phyloP scores from a whole-genome alignment of 306 rosid genomes.

The Pyrus pyrifolia region DNA sequence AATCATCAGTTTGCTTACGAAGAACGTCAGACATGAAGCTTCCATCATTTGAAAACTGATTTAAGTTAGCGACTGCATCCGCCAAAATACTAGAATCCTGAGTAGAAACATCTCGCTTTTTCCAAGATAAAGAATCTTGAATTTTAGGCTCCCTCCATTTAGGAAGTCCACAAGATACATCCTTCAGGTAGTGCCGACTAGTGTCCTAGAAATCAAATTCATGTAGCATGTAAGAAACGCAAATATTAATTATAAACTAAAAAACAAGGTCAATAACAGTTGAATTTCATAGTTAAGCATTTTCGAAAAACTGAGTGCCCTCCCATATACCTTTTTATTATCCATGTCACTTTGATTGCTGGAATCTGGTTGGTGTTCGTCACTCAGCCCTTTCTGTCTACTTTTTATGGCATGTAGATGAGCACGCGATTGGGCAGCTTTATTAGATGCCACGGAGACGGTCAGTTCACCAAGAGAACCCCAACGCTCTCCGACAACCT shows the following conservation, averaged over 20 bases:
- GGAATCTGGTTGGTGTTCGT: slow-evolving; percentile 34
- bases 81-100: slow-evolving; percentile 51
- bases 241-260: background rate
- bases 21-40: slow-evolving; percentile 49
- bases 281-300: slow-evolving; percentile 10
- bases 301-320: background rate
- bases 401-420: slow-evolving; percentile 71
- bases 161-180: slow-evolving; percentile 41
- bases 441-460: slow-evolving; percentile 54
- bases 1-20: slow-evolving; percentile 24
- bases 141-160: slow-evolving; percentile 74
- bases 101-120: slow-evolving; percentile 37
- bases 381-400: slow-evolving; percentile 54
- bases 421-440: slow-evolving; percentile 84
- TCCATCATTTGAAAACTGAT: slow-evolving; percentile 69
- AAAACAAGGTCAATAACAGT: background rate
- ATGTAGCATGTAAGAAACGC: background rate
- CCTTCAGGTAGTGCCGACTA: slow-evolving; percentile 46
- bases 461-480: slow-evolving; percentile 73
- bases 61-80: slow-evolving; percentile 64
- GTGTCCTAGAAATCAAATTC: slow-evolving; percentile 2
- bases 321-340: slow-evolving; percentile 52
- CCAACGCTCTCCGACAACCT: slow-evolving; percentile 90
- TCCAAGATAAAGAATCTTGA: slow-evolving; percentile 72
- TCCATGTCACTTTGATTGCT: slow-evolving; percentile 30